Base-by-base conservation (phyloP, 1,139 yeast genomes). In the Spathaspora sp. region DNA sequence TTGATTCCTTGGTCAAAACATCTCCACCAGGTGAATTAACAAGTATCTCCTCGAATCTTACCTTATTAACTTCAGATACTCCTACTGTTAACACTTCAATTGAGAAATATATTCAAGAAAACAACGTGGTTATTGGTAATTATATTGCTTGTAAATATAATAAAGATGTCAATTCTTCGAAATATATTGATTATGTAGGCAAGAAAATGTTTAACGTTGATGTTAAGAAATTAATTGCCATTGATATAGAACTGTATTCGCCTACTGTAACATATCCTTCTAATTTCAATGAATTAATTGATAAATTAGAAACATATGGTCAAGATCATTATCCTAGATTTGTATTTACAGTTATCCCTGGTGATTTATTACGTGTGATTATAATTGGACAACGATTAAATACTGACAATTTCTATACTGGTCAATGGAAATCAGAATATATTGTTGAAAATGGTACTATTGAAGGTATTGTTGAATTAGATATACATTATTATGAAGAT, bases 401-500 rank as follows among this genome's bases (percentile, higher is more conserved):
- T 61, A 82, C 87, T 42, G 75, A 77, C 43, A 93, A 93, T 68
- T 91, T 75, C 68, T 89, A 93, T 80, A 89, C 90, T 55, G 98
- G 98, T 7, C 81, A 83, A 63, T 91, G 98, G 97, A 78, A 76
- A 46, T 82, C 96, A 0, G 72, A 74, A 54, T 93, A 89, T 63
- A 60, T 67, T 0, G 20, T 23, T 38, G 64, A 74, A 50, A 63
- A 66, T 2, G 64, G 68, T 0, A 47, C 61, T 7, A 55, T 86
- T 11, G 56, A 57, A 1, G 97, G 96, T 5, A 59, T 63, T 11
- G 73, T 89, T 29, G 66, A 67, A 36, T 77, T 90, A 38, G 93
- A 88, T 54, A 86, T 91, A 40, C 99, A 93, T 65, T 93, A 91
- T 66, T 93, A 80, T 62, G 99, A 93, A 67, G 98, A 93, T 56